These are phyloP conservation scores for Terfezia claveryi DNA, from an alignment of 495 filamentous ascomycete species.

Conservation along the genomic window DNA sequence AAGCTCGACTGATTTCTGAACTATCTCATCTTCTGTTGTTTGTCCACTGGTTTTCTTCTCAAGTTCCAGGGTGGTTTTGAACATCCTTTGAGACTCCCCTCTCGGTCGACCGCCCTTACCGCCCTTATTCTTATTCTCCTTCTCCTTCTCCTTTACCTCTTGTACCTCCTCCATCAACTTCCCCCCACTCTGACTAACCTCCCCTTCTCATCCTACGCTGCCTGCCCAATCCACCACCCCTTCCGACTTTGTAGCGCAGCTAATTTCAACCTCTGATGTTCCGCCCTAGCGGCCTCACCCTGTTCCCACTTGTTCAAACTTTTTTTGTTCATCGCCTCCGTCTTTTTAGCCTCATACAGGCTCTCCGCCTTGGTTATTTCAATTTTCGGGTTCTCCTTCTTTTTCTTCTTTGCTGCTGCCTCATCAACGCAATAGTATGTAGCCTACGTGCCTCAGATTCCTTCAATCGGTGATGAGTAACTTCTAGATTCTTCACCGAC, in stretches of 20 bases:
- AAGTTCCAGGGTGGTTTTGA: conserved; percentile 10
- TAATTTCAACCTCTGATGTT: conserved; percentile 58
- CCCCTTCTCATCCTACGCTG: conserved; percentile 47
- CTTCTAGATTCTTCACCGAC: conserved; percentile 65
- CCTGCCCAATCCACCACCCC: conserved; percentile 78
- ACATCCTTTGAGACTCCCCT: conserved; percentile 8
- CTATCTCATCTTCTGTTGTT: conserved; percentile 11
- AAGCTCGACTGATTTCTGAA: conserved; percentile 4
- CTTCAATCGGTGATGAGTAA: conserved; percentile 59
- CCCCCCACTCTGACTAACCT: conserved; percentile 51
- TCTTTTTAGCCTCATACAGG: conserved; percentile 56
- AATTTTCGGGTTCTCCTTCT: conserved; percentile 47
- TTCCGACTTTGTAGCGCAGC: conserved; percentile 72
- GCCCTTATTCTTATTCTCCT: conserved; percentile 13
- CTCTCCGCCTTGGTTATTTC: conserved; percentile 74
- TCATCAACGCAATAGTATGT: conserved; percentile 65
- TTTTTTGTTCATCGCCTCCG: conserved; percentile 69
- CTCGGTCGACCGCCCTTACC: conserved; percentile 8
- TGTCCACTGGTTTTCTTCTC: conserved; percentile 8
- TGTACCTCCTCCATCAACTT: conserved; percentile 16
- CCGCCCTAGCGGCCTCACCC: conserved; percentile 63
- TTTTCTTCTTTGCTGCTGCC: conserved; percentile 57
- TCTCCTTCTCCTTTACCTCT: conserved; percentile 7
- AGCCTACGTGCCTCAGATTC: conserved; percentile 61
- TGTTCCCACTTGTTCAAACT: conserved; percentile 89